Evolutionary conservation across 768 basidiomycete species (phyloP).

Genomic region (Leccinum imitatum): DNA sequence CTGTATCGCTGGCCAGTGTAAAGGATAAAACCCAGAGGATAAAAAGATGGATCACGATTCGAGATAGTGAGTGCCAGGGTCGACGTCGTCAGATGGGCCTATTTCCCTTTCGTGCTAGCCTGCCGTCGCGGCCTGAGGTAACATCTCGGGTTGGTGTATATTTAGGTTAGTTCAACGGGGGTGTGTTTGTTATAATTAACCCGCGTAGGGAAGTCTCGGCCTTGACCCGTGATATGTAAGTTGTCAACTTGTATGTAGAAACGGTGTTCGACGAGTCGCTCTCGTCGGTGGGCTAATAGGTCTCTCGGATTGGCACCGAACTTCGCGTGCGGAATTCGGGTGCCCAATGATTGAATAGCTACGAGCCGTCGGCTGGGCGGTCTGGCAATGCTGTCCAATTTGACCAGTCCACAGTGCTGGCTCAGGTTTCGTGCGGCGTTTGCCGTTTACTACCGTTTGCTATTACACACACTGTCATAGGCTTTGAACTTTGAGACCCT

Average conservation of each 20-base stretch:
- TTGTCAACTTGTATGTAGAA: not conserved
- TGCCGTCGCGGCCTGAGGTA: not conserved
- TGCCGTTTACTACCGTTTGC: not conserved
- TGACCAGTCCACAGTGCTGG: not conserved
- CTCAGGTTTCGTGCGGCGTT: not conserved
- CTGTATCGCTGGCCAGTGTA: not conserved
- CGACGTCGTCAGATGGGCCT: not conserved
- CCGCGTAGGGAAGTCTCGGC: not conserved
- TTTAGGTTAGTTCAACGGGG: not conserved
- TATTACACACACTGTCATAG: not conserved
- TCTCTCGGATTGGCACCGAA: too few relatives aligned
- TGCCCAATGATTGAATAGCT: too few relatives aligned
- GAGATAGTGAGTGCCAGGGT: not conserved
- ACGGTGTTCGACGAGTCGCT: not conserved
- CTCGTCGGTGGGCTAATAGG: too few relatives aligned
- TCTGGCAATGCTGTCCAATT: not conserved
- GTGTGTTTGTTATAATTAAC: not conserved
- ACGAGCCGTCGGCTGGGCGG: not conserved
- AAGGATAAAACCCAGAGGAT: not conserved
- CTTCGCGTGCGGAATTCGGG: too few relatives aligned
- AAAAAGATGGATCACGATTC: not conserved
- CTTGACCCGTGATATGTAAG: not conserved
- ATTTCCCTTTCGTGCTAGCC: not conserved
- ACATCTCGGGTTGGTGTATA: not conserved
- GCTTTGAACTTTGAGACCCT: not conserved